These are phyloP conservation scores for Daldinia bambusicola DNA, from an alignment of 495 filamentous ascomycete species.

Conservation along the genomic window DNA sequence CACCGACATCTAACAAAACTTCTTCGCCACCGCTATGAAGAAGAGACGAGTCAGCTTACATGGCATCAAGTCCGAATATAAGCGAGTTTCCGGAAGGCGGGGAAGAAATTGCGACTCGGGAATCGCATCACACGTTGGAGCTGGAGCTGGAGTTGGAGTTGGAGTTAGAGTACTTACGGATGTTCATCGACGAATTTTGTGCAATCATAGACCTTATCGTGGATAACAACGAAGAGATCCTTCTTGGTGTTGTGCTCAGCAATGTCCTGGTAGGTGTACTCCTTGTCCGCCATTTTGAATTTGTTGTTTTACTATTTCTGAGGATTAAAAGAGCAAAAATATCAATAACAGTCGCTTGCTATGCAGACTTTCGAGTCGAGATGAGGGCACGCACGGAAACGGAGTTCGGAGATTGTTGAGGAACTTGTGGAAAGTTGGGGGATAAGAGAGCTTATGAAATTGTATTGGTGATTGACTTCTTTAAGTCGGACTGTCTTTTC, in stretches of 20 bases:
- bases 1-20: constrained; percentile 94
- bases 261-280: constrained; percentile 87
- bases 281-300: constrained; percentile 73
- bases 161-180: constrained; percentile 75
- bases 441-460: constrained; percentile 28
- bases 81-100: neutral
- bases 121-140: constrained; percentile 4
- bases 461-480: constrained; percentile 32
- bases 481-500: constrained; percentile 33
- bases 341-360: constrained; percentile 26
- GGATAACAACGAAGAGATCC: constrained; percentile 89
- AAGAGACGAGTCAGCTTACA: constrained; percentile 32
- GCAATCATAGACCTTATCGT: constrained; percentile 95
- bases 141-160: neutral
- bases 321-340: constrained; percentile 17
- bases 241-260: constrained; percentile 93
- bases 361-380: constrained; percentile 9
- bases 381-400: constrained; percentile 16
- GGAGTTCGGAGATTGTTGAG: constrained; percentile 28
- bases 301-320: constrained; percentile 15
- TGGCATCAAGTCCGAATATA: neutral
- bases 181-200: constrained; percentile 96
- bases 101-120: constrained; percentile 5
- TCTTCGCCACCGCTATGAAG: constrained; percentile 90
- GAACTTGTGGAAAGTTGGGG: constrained; percentile 11